Base-by-base conservation (phyloP, 1,139 yeast species). In the Pneumocystis canis region DNA sequence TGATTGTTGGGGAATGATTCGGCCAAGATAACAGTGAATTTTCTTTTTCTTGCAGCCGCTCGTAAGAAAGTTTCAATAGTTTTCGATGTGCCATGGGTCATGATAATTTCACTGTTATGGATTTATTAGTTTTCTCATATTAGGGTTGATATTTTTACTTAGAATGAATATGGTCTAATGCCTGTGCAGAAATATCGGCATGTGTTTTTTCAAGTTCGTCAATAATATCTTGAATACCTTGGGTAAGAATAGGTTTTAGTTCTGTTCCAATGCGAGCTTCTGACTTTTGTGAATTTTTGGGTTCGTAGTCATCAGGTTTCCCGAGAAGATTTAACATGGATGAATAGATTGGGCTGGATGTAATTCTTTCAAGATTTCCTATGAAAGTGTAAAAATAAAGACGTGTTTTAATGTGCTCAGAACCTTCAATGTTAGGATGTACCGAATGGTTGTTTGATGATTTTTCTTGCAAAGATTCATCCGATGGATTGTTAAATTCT, bases 11-110 rank as follows among this genome's bases (percentile, higher is more conserved):
- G 98, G 73, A 84, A 92, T 65, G 85, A 85, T 73, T 94, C 98
- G 1, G 97, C 87, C 40, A 92, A 94, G 7, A 64, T 54, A 16
- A 94, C 98, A 0, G 96, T 86, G 73, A 94, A 92, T 71, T 84
- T 86, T 77, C 97, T 84, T 76, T 90, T 90, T 66, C 85, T 81
- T 67, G 95, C 83, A 5, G 97, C 97, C 70, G 88, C 85, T 65
- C 89, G 78, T 66, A 94, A 77, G 70, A 94, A 92, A 69, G 89
- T 88, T 67, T 89, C 78, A 18, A 94, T 96, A 0, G 98, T 92
- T 64, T 83, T 83, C 96, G 89, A 60, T 84, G 89, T 2, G 97
- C 97, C 0, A 97, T 90, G 97, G 0, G 97, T 89, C 63, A 94
- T 78, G 62, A 94, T 77, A 31, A 90, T 83, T 74, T 94, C 98